Evolutionary conservation across 495 filamentous ascomycete genomes (phyloP).

Genomic region (Aspergillus olivimuriae): DNA sequence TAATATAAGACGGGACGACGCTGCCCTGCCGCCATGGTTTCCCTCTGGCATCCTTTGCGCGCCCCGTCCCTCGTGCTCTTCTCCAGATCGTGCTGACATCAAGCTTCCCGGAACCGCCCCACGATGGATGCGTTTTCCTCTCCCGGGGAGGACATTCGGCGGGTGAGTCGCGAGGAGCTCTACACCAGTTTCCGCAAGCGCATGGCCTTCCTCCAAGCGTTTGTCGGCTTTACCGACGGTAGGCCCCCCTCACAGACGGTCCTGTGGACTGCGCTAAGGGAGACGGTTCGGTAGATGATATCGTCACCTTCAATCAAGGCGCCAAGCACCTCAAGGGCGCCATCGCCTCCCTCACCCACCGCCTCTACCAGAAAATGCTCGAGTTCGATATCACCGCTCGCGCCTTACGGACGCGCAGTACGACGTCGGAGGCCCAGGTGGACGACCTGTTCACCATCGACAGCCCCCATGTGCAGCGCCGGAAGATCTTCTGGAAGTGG

Average conservation of each 20-base stretch:
- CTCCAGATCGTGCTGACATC: too few relatives aligned
- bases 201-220: constrained; percentile 54
- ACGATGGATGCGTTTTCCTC: not conserved
- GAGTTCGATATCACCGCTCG: constrained; percentile 61
- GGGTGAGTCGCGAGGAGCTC: constrained; percentile 52
- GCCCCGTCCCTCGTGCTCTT: too few relatives aligned
- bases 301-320: constrained; percentile 48
- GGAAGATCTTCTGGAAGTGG: constrained; percentile 56
- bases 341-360: constrained; percentile 48
- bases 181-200: constrained; percentile 53
- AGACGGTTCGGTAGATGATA: constrained; percentile 54
- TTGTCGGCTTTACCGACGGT: constrained; percentile 55
- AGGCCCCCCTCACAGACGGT: too few relatives aligned
- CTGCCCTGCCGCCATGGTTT: too few relatives aligned
- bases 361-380: constrained; percentile 57
- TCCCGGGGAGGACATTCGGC: constrained; percentile 11
- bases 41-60: too few relatives aligned
- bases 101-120: too few relatives aligned
- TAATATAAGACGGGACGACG: too few relatives aligned
- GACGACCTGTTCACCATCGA: constrained; percentile 47
- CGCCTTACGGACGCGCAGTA: constrained; percentile 52
- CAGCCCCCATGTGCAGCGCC: constrained; percentile 54
- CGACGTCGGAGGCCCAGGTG: constrained; percentile 47
- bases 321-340: constrained; percentile 56
- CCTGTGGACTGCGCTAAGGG: too few relatives aligned